Base-by-base conservation (phyloP, 2,329 filamentous ascomycete genomes). In the Aspergillus felis region DNA sequence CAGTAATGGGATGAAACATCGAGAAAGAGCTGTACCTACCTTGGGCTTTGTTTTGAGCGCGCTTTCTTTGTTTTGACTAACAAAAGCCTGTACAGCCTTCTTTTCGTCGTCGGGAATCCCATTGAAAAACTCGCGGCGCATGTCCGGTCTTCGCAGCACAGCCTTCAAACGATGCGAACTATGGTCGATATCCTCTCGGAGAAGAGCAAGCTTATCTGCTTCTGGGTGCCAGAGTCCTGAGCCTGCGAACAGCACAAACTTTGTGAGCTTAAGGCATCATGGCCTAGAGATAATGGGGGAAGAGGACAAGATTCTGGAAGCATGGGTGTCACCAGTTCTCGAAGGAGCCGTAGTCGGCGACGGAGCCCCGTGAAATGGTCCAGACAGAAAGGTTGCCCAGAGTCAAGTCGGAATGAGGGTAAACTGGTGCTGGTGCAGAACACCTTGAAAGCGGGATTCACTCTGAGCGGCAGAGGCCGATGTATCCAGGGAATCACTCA, bases 1-100 rank as follows among this genome's bases (percentile, higher is more conserved):
- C 12, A 24, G 24, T 27, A 12, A 47, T 24, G 6, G 22, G 51
- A 28, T 24, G 41, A 35, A 42, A 50, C 29, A 53, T 4, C 17
- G 42, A 41, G 47, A 50, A 35, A 27, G 46, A 56, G 28, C 56
- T 49, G 29, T 10, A 77, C 82, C 72, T 73, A 91, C 91, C 85
- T 92, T 93, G 4, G 92, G 92, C 69, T 88, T 87, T 41, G 85
- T 93, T 80, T 95, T 96, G 52, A 97, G 79, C 14, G 91, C 91
- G 60, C 85, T 88, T 58, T 86, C 84, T 62, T 83, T 78, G 67
- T 96, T 97, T 64, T 82, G 79, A 47, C 79, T 80, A 24, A 84
- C 81, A 73, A 96, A 96, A 1, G 88, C 88, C 62, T 84, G 81
- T 4, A 94, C 73, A 20, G 82, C 86, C 51, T 83, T 83, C 59